Evolutionary conservation across 1,139 yeast genomes (phyloP).

Genomic region (Geotrichum europaeum): DNA sequence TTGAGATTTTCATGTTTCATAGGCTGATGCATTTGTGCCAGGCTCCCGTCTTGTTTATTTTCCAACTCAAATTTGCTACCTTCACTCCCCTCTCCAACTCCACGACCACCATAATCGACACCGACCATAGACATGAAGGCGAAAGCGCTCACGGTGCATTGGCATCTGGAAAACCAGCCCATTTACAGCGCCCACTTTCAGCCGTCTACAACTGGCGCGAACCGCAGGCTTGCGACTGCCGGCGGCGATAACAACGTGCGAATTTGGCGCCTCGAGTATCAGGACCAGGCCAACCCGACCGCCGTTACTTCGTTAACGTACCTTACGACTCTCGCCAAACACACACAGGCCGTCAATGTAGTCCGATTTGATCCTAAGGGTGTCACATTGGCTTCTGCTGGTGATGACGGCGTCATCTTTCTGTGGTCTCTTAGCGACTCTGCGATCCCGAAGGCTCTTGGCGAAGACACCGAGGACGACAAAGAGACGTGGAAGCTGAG

Average conservation of each 20-base stretch:
- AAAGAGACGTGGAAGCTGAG: conserved; percentile 68
- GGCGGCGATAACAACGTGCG: conserved; percentile 93
- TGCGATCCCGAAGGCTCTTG: conserved; percentile 20
- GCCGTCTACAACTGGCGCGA: conserved; percentile 36
- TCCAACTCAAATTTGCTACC: background rate
- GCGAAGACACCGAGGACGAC: conserved; percentile 41
- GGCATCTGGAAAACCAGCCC: conserved; percentile 80
- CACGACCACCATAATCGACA: background rate
- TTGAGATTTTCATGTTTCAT: background rate
- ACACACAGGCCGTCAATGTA: conserved; percentile 90
- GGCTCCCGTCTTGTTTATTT: background rate
- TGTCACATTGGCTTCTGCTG: conserved; percentile 72
- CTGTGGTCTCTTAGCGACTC: conserved; percentile 56
- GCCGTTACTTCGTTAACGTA: conserved; percentile 45
- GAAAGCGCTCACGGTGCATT: conserved; percentile 60
- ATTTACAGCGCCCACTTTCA: conserved; percentile 81
- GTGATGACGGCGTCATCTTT: conserved; percentile 87
- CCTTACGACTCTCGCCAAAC: conserved; percentile 72
- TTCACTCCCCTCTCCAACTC: background rate
- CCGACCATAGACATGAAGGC: conserved; percentile 43
- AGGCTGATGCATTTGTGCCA: background rate
- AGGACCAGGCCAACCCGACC: conserved; percentile 19
- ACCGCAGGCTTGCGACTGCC: conserved; percentile 65
- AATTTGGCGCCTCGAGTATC: conserved; percentile 43
- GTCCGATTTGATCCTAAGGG: conserved; percentile 68